Percentiles rank a stretch among this genome's conserved stretches.
Conservation (phyloP, 2,329 filamentous ascomycete genomes). For the Thielaviopsis punctulata region DNA sequence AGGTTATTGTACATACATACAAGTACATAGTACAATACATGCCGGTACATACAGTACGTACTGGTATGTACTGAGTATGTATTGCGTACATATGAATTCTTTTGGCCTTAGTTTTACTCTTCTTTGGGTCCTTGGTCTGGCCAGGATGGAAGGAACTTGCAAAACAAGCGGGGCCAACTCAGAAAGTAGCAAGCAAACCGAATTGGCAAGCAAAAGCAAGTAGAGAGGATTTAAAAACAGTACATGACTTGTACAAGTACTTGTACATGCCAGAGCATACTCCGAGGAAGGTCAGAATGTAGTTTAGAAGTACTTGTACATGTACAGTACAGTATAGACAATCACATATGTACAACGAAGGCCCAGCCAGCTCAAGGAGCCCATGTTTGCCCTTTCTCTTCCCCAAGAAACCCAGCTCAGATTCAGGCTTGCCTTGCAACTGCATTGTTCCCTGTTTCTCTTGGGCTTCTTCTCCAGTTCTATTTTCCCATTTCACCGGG, state of each 20-base stretch:
- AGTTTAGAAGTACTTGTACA: too few relatives aligned
- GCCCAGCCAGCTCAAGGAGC: too few relatives aligned
- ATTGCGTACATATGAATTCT: too few relatives aligned
- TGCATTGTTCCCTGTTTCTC: neutral
- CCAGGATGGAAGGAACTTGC: neutral
- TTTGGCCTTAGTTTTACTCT: neutral
- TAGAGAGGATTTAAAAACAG: neutral
- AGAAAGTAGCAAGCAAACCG: neutral
- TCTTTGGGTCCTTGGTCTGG: neutral
- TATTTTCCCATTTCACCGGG: neutral
- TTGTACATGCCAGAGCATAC: neutral
- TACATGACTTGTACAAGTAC: too few relatives aligned
- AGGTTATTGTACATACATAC: too few relatives aligned
- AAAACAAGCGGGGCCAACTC: neutral
- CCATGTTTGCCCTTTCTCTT: too few relatives aligned
- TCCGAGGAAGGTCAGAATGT: too few relatives aligned
- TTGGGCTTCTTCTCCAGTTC: neutral
- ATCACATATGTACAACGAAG: too few relatives aligned
- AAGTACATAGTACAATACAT: neutral
- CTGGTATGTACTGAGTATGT: too few relatives aligned
- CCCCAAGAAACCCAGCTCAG: neutral
- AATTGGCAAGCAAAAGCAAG: neutral
- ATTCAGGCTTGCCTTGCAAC: neutral
- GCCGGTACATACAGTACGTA: too few relatives aligned
- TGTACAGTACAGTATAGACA: too few relatives aligned